Percentiles rank a stretch among this genome's conserved stretches.
Evolutionary conservation across 2,329 filamentous ascomycete species (phyloP).

Genomic region (Metarhizium guizhouense): DNA sequence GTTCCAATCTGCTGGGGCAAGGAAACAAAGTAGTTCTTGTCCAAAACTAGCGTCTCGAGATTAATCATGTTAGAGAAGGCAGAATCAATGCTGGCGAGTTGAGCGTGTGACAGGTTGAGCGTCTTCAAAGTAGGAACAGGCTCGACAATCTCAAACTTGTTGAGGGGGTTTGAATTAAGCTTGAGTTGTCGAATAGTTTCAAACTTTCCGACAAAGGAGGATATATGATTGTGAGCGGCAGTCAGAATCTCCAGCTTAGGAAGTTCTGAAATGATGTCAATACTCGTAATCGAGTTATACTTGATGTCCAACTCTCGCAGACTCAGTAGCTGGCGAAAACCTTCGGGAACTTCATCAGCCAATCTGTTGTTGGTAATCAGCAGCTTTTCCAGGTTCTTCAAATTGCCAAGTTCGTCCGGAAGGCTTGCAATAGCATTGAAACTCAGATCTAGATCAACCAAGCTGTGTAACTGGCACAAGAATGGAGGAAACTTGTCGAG

Average conservation of each 20-base stretch:
- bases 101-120: conserved; percentile 83
- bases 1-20: conserved; percentile 79
- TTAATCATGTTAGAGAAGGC: conserved; percentile 83
- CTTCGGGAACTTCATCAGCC: conserved; percentile 61
- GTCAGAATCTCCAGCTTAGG: conserved; percentile 82
- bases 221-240: conserved; percentile 87
- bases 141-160: conserved; percentile 75
- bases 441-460: conserved; percentile 91
- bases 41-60: conserved; percentile 77
- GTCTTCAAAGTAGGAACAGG: conserved; percentile 74
- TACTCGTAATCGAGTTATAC: conserved; percentile 82
- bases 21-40: conserved; percentile 93
- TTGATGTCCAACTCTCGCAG: conserved; percentile 89
- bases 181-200: conserved; percentile 74
- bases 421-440: conserved; percentile 84
- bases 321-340: conserved; percentile 64
- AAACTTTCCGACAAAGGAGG: conserved; percentile 84
- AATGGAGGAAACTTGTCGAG: conserved; percentile 78
- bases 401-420: conserved; percentile 66
- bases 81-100: conserved; percentile 82
- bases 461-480: conserved; percentile 68
- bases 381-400: conserved; percentile 75
- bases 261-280: conserved; percentile 76
- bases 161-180: conserved; percentile 91
- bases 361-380: conserved; percentile 95